phyloP scores from a whole-genome alignment of 2,329 filamentous ascomycete species.

The Bisporella sp. region DNA sequence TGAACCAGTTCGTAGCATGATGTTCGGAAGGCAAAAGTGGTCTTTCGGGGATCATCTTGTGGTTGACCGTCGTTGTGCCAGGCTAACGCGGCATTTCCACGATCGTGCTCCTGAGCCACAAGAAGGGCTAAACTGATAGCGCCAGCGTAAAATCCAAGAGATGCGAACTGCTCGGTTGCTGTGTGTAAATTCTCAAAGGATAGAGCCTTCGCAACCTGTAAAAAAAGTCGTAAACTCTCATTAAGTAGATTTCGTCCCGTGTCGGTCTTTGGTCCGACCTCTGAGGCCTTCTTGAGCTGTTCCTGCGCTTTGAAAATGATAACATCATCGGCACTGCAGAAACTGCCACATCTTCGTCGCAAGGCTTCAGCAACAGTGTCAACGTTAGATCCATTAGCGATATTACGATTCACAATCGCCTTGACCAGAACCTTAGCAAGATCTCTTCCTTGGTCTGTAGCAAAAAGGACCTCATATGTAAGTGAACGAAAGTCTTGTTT shows the following conservation, averaged over 20 bases:
- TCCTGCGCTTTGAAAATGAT: conserved; percentile 98
- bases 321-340: conserved; percentile 95
- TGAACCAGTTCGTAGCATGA: conserved; percentile 85
- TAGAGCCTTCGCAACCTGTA: conserved; percentile 78
- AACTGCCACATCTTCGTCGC: conserved; percentile 85
- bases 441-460: conserved; percentile 70
- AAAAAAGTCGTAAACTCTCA: conserved; percentile 82
- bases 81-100: conserved; percentile 74
- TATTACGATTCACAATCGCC: conserved; percentile 96
- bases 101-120: conserved; percentile 79
- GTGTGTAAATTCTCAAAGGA: conserved; percentile 72
- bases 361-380: conserved; percentile 96
- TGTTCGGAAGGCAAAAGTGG: conserved; percentile 63
- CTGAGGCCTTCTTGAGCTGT: conserved; percentile 79
- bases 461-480: conserved; percentile 85
- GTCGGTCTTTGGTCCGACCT: conserved; percentile 69
- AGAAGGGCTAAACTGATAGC: conserved; percentile 81
- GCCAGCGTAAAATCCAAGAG: conserved; percentile 84
- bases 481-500: conserved; percentile 66
- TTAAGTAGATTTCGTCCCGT: conserved; percentile 73
- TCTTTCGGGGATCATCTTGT: conserved; percentile 59
- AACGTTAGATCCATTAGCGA: conserved; percentile 92
- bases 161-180: conserved; percentile 72
- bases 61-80: conserved; percentile 86
- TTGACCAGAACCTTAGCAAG: conserved; percentile 93